Conservation (phyloP, 148 eudicot species). For the Vaccinium vitisidaea region DNA sequence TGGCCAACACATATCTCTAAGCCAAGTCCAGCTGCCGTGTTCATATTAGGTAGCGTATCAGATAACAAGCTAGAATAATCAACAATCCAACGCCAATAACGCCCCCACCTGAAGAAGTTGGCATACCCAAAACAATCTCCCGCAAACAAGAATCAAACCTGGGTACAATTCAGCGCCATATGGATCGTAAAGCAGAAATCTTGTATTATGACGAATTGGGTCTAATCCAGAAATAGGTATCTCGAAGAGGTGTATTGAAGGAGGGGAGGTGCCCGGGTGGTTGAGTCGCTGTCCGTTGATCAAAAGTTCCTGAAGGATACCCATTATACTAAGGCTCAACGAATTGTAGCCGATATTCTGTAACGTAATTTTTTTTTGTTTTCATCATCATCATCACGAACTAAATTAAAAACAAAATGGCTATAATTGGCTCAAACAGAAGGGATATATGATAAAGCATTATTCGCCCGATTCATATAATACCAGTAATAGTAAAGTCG, state of each 20-base stretch:
- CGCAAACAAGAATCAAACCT: constrained; percentile 51
- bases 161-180: no score
- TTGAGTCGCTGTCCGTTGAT: not conserved
- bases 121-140: constrained; percentile 63
- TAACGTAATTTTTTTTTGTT: no score
- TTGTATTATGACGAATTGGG: constrained; percentile 50
- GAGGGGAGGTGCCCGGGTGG: not conserved
- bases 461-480: not conserved
- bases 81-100: constrained; percentile 56
- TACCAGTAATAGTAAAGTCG: not conserved
- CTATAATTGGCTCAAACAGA: no score
- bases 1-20: no score
- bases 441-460: not conserved
- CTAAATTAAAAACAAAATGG: no score
- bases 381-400: no score
- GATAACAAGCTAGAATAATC: constrained; percentile 74
- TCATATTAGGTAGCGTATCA: constrained; percentile 20
- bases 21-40: no score
- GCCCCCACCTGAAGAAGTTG: constrained; percentile 75
- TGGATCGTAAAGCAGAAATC: constrained; percentile 89
- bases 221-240: not conserved
- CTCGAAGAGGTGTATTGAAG: not conserved
- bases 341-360: no score
- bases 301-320: not conserved
- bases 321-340: no score